Evolutionary conservation across 129 eudicot species (phyloP), one percentile per base, ranked within the genome.

Genomic region (Artemisia annua): DNA sequence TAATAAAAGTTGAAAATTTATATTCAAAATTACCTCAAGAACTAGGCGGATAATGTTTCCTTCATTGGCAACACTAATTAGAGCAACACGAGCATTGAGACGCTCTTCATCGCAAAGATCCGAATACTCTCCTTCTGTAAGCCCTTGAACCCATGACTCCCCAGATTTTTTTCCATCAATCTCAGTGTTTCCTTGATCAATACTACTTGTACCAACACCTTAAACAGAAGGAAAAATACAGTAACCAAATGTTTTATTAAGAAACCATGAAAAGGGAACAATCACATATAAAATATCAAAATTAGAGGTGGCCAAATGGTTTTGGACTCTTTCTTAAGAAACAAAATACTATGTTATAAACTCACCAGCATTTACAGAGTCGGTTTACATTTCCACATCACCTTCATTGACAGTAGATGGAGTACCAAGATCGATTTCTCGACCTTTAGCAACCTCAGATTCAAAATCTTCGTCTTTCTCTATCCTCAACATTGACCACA

Each of bases 101-200:
- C 98, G 98, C 65, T 94, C 98, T 80, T 90, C 97, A 30, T 87
- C 88, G 78, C 85, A 88, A 52, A 90, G 87, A 77, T 84, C 96
- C 16, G 91, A 87, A 75, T 90, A 94, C 69, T 94, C 98, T 64
- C 93, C 98, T 82, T 94, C 98, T 17, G 95, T 79, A 63, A 94
- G 98, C 52, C 91, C 97, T 71, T 87, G 96, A 64, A 94, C 89
- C 98, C 97, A 94, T 1, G 88, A 61, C 74, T 90, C 88, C 53
- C 97, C 96, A 7, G 87, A 81, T 58, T 60, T 84, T 85, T 84
- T 83, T 78, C 98, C 98, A 68, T 94, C 98, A 67, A 88, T 85
- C 79, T 89, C 98, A 11, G 83, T 67, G 64, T 79, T 86, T 75
- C 73, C 93, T 79, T 86, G 86, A 66, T 76, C 81, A 71, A 76